Conservation (phyloP, 73 alveolate species). For the Durusdinium trenchii region DNA sequence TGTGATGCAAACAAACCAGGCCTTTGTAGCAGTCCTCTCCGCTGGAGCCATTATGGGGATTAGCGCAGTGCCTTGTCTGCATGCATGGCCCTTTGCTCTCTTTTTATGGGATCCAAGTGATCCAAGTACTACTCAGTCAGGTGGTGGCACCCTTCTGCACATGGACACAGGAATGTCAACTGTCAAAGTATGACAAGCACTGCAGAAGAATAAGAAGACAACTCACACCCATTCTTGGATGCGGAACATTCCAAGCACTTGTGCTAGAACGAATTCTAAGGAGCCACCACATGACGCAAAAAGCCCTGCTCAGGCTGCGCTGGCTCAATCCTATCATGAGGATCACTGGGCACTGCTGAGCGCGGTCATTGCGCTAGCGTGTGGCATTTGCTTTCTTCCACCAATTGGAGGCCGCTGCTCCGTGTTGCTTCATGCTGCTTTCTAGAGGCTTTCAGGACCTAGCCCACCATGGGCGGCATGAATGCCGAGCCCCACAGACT, state of each 20-base stretch:
- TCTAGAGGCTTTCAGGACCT: background rate
- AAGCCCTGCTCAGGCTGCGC: conserved; percentile 3
- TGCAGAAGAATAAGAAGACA: no score
- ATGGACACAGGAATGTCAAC: no score
- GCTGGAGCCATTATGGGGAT: conserved; percentile 68
- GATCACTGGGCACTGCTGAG: conserved; percentile 44
- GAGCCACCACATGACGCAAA: no score
- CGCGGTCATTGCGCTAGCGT: conserved; percentile 19
- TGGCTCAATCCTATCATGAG: conserved; percentile 3
- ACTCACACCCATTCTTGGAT: no score
- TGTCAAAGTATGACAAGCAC: no score
- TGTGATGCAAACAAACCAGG: conserved; percentile 34
- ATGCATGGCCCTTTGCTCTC: no score
- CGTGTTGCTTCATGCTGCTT: background rate
- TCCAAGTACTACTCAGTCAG: no score
- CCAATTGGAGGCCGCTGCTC: background rate
- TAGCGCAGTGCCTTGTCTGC: conserved; percentile 22
- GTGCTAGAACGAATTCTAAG: no score
- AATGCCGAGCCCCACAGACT: no score
- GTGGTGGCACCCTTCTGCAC: no score
- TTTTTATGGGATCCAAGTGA: no score
- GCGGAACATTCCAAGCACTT: no score
- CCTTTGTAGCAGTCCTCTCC: conserved; percentile 56
- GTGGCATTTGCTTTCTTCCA: conserved; percentile 27
- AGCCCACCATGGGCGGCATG: background rate